Evolutionary conservation across 805 yeast genomes (phyloP), one percentile per base, ranked within the genome.

Genomic region (Candida corydali): DNA sequence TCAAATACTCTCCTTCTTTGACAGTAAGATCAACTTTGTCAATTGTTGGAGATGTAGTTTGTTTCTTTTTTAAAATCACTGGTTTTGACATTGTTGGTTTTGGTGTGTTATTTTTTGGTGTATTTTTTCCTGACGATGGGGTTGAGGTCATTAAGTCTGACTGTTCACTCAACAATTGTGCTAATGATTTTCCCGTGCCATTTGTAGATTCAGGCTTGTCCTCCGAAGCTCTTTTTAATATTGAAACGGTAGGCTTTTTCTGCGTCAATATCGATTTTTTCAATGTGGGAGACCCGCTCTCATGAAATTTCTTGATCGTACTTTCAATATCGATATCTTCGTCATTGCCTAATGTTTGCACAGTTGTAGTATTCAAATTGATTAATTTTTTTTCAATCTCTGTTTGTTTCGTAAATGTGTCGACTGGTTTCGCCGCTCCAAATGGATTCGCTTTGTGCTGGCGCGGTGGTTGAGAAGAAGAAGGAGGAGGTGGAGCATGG

Each of bases 391-490:
- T 53, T 10, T 82, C 89, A 16, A 82, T 61, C 49, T 83, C 91
- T 31, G 69, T 61, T 46, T 76, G 78, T 45, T 75, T 79, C 17
- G 84, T 68, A 16, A 79, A 64, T 2, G 83, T 77, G 55, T 86
- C 95, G 5, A 86, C 91, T 1, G 95, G 95, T 59, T 78, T 84
- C 1, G 95, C 96, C 4, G 74, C 64, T 0, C 95, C 95, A 63
- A 87, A 86, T 4, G 95, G 93, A 52, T 78, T 84, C 0, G 73
- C 44, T 47, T 75, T 80, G 3, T 65, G 59, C 53, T 49, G 62
- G 12, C n/a, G 5, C 47, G 55, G 42, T 37, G 55, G 29, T 38
- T 49, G 26, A 11, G 17, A 36, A 32, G 15, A 15, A 12, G 14
- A 40, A 26, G 9, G 26, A 9, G 8, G 49, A 11, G 14, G 40